Evolutionary conservation across 164 flowering plant species (phyloP).

Genomic region (Euptelea pleiosperma): DNA sequence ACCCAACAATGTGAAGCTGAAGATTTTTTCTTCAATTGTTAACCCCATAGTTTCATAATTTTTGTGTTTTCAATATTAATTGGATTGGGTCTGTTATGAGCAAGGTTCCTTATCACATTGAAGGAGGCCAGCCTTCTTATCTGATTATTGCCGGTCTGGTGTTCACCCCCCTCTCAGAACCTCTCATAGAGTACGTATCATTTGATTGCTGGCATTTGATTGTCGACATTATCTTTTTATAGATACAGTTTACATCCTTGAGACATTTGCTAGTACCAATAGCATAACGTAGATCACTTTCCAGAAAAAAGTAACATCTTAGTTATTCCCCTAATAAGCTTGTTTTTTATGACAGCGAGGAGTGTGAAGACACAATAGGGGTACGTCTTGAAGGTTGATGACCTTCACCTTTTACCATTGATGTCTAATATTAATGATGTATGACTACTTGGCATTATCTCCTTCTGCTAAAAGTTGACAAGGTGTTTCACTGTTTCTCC

Average conservation of each 20-base stretch:
- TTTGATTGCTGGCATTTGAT: too few relatives aligned
- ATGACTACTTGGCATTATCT: neutral
- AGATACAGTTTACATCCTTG: neutral
- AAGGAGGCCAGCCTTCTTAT: conserved; percentile 92
- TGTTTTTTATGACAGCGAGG: conserved; percentile 56
- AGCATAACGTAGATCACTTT: neutral
- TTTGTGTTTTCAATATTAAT: conserved; percentile 9
- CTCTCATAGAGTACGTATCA: conserved; percentile 78
- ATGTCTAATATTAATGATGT: neutral
- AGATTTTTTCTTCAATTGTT: neutral
- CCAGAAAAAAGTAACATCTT: neutral
- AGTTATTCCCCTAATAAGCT: neutral
- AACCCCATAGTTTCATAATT: too few relatives aligned
- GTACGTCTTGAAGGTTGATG: conserved; percentile 40
- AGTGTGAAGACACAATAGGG: conserved; percentile 85
- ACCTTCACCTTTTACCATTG: neutral
- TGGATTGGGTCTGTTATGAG: conserved; percentile 5
- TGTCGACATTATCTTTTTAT: neutral
- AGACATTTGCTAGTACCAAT: neutral
- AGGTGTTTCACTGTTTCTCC: conserved; percentile 13
- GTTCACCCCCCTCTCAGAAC: conserved; percentile 97
- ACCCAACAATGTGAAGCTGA: neutral
- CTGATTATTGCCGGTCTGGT: conserved; percentile 89
- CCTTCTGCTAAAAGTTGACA: conserved; percentile 2
- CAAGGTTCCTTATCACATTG: conserved; percentile 91